These are phyloP conservation scores for Naumovozyma castellii DNA, from an alignment of 805 yeast species.

Conservation along the genomic window DNA sequence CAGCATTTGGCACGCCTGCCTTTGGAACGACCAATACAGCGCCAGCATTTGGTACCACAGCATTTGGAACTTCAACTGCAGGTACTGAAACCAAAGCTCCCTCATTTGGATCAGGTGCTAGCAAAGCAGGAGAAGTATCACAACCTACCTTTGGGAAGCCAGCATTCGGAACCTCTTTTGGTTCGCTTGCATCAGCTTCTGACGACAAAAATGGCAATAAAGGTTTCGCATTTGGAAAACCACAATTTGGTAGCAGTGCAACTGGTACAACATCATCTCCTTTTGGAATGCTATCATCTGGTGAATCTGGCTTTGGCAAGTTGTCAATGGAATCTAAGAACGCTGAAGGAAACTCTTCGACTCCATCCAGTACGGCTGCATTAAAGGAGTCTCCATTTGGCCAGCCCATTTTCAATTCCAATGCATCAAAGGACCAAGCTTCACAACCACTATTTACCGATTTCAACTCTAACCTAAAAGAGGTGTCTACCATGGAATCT, in stretches of 20 bases:
- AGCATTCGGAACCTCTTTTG: constrained; percentile 16
- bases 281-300: constrained; percentile 15
- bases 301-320: constrained; percentile 21
- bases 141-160: constrained; percentile 8
- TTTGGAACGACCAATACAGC: constrained; percentile 12
- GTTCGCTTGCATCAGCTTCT: no score
- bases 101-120: constrained; percentile 9
- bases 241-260: constrained; percentile 1
- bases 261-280: constrained; percentile 17
- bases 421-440: not conserved
- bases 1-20: constrained; percentile 23
- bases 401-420: constrained; percentile 5
- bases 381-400: constrained; percentile 18
- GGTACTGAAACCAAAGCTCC: constrained; percentile 9
- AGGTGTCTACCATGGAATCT: constrained; percentile 1
- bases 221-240: constrained; percentile 2
- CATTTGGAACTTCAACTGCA: constrained; percentile 13
- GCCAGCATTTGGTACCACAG: constrained; percentile 17
- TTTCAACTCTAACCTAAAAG: not conserved
- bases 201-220: no score
- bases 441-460: not conserved
- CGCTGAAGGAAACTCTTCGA: constrained; percentile 18
- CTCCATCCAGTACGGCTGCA: constrained; percentile 16
- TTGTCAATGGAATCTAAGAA: no score
- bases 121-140: not conserved